Evolutionary conservation across 768 basidiomycete species (phyloP).

Genomic region (Rossbeevera mucosa): DNA sequence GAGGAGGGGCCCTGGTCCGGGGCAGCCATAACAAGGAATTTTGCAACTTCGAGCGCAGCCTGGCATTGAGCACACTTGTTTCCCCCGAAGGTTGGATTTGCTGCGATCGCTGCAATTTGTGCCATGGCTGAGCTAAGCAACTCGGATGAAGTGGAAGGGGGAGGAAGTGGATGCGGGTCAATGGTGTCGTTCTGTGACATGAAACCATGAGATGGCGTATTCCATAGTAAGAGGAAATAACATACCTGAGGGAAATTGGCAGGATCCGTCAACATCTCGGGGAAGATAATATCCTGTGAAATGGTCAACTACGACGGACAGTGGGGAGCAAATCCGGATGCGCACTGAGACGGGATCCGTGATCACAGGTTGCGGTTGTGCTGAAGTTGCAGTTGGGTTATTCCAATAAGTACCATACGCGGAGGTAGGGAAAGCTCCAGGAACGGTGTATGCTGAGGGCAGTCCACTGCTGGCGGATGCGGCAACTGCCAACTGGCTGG

Average conservation of each 20-base stretch:
- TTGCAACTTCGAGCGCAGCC: slow-evolving; percentile 36
- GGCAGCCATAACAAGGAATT: slow-evolving; percentile 39
- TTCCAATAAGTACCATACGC: slow-evolving; percentile 60
- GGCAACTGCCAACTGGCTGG: not conserved
- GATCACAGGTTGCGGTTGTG: slow-evolving; percentile 65
- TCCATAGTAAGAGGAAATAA: not conserved
- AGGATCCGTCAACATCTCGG: slow-evolving; percentile 55
- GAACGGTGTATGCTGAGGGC: slow-evolving; percentile 46
- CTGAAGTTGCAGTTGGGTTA: slow-evolving; percentile 61
- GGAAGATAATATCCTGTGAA: slow-evolving; percentile 49
- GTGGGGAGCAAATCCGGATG: slow-evolving; percentile 1
- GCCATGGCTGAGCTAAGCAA: slow-evolving; percentile 35
- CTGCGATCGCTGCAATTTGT: slow-evolving; percentile 35
- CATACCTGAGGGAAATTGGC: slow-evolving; percentile 46
- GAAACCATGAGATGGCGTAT: not conserved
- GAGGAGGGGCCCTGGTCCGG: slow-evolving; percentile 40
- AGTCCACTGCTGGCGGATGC: not conserved
- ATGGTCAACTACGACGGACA: not conserved
- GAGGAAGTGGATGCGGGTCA: slow-evolving; percentile 43
- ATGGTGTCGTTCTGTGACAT: slow-evolving; percentile 34
- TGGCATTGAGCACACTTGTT: slow-evolving; percentile 37
- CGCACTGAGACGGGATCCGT: slow-evolving; percentile 61
- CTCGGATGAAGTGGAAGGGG: slow-evolving; percentile 23
- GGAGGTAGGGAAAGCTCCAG: slow-evolving; percentile 58
- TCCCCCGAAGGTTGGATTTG: slow-evolving; percentile 33